These are phyloP conservation scores for Lignosus rhinocerotis DNA, from an alignment of 1,284 basidiomycete species.

Conservation along the genomic window DNA sequence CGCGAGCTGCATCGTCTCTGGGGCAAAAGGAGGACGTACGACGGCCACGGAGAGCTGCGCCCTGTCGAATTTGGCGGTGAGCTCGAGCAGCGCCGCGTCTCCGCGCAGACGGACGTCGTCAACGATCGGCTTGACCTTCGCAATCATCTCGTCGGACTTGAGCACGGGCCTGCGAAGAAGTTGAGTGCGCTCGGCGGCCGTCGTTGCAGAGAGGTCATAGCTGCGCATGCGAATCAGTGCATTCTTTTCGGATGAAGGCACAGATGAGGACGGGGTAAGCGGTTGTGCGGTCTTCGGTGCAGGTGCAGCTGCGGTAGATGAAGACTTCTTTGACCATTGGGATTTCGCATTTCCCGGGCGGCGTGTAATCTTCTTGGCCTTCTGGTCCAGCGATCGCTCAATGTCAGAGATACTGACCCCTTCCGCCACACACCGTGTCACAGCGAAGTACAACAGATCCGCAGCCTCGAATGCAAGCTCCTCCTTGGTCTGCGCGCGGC, in stretches of 20 bases:
- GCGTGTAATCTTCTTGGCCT: constrained; percentile 87
- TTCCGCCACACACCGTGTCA: constrained; percentile 84
- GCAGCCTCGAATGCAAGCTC: constrained; percentile 97
- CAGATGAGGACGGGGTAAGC: constrained; percentile 29
- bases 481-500: constrained; percentile 78
- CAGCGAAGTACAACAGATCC: constrained; percentile 92
- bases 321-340: constrained; percentile 59
- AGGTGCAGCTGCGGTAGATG: constrained; percentile 29
- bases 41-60: constrained; percentile 64
- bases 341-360: constrained; percentile 94
- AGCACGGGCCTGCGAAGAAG: constrained; percentile 91
- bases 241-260: constrained; percentile 28
- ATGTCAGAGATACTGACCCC: constrained; percentile 88
- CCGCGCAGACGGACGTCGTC: constrained; percentile 84
- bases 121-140: constrained; percentile 94
- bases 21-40: constrained; percentile 66
- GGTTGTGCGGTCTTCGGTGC: constrained; percentile 18
- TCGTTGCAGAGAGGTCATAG: constrained; percentile 57
- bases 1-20: constrained; percentile 61
- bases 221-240: constrained; percentile 77
- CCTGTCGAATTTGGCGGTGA: constrained; percentile 94
- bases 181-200: constrained; percentile 57
- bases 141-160: constrained; percentile 92
- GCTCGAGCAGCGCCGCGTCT: constrained; percentile 84
- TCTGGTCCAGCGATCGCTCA: constrained; percentile 82